Conservation (phyloP, 2,329 filamentous ascomycete genomes). For the Aspergillus candidus region DNA sequence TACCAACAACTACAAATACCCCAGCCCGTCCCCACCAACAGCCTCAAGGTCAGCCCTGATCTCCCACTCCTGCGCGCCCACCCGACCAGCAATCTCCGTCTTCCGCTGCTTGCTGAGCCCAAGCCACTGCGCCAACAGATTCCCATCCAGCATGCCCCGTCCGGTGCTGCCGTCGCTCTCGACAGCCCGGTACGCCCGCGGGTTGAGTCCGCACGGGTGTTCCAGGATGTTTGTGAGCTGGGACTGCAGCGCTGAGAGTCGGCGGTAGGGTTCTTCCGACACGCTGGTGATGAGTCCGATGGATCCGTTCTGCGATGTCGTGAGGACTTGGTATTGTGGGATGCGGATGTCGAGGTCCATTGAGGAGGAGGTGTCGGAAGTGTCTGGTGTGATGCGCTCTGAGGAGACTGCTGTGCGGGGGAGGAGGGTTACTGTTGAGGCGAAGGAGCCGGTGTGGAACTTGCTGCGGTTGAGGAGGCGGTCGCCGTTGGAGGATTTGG, state of each 20-base stretch:
- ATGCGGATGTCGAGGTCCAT: slow-evolving; percentile 33
- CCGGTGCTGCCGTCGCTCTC: slow-evolving; percentile 46
- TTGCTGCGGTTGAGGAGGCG: slow-evolving; percentile 79
- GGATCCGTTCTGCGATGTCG: slow-evolving; percentile 69
- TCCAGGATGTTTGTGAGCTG: slow-evolving; percentile 72
- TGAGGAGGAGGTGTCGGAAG: slow-evolving; percentile 21
- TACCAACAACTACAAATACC: slow-evolving; percentile 28
- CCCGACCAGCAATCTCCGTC: slow-evolving; percentile 66
- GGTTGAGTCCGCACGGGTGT: slow-evolving; percentile 74
- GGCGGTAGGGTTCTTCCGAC: slow-evolving; percentile 73
- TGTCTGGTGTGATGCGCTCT: slow-evolving; percentile 25
- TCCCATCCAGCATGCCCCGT: slow-evolving; percentile 70
- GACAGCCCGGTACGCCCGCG: slow-evolving; percentile 65
- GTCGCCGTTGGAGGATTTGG: slow-evolving; percentile 84
- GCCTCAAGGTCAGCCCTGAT: slow-evolving; percentile 64
- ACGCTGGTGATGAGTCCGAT: slow-evolving; percentile 72
- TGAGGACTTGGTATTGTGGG: slow-evolving; percentile 53
- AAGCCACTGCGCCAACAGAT: slow-evolving; percentile 66
- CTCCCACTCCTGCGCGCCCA: slow-evolving; percentile 62
- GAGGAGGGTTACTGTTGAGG: slow-evolving; percentile 68
- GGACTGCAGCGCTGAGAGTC: slow-evolving; percentile 71
- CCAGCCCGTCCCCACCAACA: slow-evolving; percentile 58
- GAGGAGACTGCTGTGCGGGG: slow-evolving; percentile 56
- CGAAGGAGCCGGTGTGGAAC: slow-evolving; percentile 78
- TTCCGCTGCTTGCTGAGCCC: slow-evolving; percentile 67